Base-by-base conservation (phyloP, 805 yeast genomes). In the Osmozyma mogii region DNA sequence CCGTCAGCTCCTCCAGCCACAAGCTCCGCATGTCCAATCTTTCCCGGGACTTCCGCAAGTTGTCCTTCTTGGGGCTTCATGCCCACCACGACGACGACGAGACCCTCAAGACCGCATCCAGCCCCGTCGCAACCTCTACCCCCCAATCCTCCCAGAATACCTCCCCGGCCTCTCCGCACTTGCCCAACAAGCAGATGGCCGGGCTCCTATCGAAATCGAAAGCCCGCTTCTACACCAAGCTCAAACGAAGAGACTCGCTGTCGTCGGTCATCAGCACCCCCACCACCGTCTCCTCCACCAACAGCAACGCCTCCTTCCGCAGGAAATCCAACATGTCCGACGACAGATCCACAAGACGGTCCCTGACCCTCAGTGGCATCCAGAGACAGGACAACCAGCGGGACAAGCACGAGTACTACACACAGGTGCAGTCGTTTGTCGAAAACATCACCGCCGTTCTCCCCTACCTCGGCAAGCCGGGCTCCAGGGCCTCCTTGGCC, bases 181-280 rank as follows among this genome's bases (percentile, higher is more conserved):
- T 17, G 12, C 5, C n/a, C 25, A 9, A 24, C 22, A 5, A 9
- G 9, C 12, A 15, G 16, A 2, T 13, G 13, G 26, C 24, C 20
- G 6, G 21, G 9, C 4, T 12, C 13, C 13, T 16, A 9, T 9
- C 17, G 13, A 14, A 3, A 18, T 41, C 59, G 11, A 62, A 61
- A 32, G 52, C 65, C 4, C 48, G 49, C 34, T 43, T 62, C 22
- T 62, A 61, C 36, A 54, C 53, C 34, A 52, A 54, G 31, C 41
- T 61, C 15, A 60, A 56, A 30, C 49, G 56, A 30, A 43, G 67
- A 4, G 66, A 61, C 25, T 60, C 56, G 51, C 38, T 51, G 6
- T 18, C 32, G 5, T 42, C 31, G 44, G 25, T 17, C 7, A n/a
- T 32, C 12, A 35, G 40, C 24, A 30, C 36, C 8, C 38, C 37